Percentiles rank a stretch among this genome's conserved stretches.
Evolutionary conservation across 2,329 filamentous ascomycete species (phyloP).

Genomic region (Pseudogymnoascus sp.): DNA sequence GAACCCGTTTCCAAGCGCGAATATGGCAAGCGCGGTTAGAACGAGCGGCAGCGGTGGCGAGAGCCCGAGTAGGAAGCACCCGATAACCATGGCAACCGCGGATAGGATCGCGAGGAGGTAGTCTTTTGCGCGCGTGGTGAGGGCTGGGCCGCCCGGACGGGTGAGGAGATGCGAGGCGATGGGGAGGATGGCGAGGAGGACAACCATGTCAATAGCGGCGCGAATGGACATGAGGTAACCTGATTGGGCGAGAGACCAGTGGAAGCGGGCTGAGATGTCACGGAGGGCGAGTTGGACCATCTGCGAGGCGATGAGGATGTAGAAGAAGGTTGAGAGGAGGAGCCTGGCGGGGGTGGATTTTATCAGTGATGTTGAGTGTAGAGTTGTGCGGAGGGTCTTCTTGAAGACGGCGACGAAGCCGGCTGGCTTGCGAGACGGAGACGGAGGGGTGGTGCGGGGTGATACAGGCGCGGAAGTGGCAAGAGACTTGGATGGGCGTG

Average conservation of each 20-base stretch:
- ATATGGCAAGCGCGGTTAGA: conserved; percentile 20
- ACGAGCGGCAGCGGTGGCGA: conserved; percentile 19
- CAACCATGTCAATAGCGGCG: conserved; percentile 21
- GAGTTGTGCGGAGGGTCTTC: conserved; percentile 15
- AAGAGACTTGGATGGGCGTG: conserved; percentile 12
- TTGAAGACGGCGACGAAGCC: conserved; percentile 10
- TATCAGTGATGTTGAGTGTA: conserved; percentile 20
- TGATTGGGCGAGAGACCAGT: conserved; percentile 19
- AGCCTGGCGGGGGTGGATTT: conserved; percentile 23
- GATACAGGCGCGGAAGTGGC: neutral
- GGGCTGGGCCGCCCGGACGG: neutral
- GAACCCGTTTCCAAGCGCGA: conserved; percentile 23
- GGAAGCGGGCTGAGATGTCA: conserved; percentile 25
- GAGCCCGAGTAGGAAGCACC: conserved; percentile 8
- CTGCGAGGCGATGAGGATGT: conserved; percentile 15
- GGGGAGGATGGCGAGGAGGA: conserved; percentile 22
- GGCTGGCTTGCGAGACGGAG: neutral
- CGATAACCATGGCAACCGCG: conserved; percentile 18
- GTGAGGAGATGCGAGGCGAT: conserved; percentile 19
- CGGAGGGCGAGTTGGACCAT: conserved; percentile 19
- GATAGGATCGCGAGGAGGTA: conserved; percentile 21
- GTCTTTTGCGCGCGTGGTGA: conserved; percentile 21
- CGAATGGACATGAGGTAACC: conserved; percentile 23
- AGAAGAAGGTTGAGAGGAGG: conserved; percentile 24
- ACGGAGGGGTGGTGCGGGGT: neutral